Conservation (phyloP, 1,284 basidiomycete genomes). For the Papiliotrema laurentii region DNA sequence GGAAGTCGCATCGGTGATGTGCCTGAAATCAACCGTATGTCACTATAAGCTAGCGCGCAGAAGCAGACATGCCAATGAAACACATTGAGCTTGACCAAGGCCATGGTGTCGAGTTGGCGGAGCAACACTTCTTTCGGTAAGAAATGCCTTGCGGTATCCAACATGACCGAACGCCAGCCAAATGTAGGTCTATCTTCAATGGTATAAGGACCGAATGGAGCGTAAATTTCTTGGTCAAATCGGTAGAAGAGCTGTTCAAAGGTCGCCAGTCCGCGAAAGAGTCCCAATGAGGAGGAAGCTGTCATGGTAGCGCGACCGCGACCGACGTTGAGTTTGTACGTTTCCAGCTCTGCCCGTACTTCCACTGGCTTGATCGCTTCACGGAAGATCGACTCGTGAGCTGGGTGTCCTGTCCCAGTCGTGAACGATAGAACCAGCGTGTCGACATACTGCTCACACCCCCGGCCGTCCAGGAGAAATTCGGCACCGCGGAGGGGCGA, state of each 20-base stretch:
- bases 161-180: constrained; percentile 62
- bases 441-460: not conserved
- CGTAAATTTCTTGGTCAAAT: constrained; percentile 14
- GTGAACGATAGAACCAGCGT: constrained; percentile 1
- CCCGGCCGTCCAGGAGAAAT: constrained; percentile 11
- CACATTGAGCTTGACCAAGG: constrained; percentile 67
- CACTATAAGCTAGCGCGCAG: not conserved
- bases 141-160: constrained; percentile 71
- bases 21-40: constrained; percentile 46
- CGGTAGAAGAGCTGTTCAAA: constrained; percentile 64
- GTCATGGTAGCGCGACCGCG: constrained; percentile 59
- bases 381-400: constrained; percentile 7
- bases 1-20: constrained; percentile 60
- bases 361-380: constrained; percentile 10
- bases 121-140: constrained; percentile 14
- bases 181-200: constrained; percentile 50
- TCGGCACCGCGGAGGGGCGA: constrained; percentile 17
- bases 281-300: constrained; percentile 69
- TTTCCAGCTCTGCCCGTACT: constrained; percentile 14
- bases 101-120: constrained; percentile 67
- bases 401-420: too few species aligned
- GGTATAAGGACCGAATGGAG: constrained; percentile 36
- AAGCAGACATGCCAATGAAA: constrained; percentile 10
- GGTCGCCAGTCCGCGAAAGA: constrained; percentile 75
- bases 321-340: constrained; percentile 18